Conservation (phyloP, 371 early-diverging fungal genomes). For the Rhizopus delemar region DNA sequence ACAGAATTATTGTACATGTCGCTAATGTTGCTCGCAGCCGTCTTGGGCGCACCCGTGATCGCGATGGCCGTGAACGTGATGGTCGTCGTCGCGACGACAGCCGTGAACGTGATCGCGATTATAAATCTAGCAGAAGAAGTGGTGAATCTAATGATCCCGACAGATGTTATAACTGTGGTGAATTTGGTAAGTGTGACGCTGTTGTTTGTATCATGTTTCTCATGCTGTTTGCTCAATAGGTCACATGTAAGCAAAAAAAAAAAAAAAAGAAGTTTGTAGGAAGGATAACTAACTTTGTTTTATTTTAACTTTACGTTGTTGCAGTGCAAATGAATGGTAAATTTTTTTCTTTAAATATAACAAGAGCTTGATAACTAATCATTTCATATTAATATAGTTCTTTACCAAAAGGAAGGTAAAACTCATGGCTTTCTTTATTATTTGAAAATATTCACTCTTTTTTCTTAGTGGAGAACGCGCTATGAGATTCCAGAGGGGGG, state of each 20-base stretch:
- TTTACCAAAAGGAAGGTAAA: slow-evolving; percentile 44
- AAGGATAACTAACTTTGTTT: background rate
- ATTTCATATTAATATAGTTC: slow-evolving; percentile 24
- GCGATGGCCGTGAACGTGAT: slow-evolving; percentile 8
- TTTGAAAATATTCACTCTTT: background rate
- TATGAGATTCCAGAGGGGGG: slow-evolving; percentile 42
- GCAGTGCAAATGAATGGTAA: slow-evolving; percentile 47
- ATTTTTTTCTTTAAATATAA: slow-evolving; percentile 1
- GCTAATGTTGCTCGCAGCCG: slow-evolving; percentile 36
- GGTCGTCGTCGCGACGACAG: slow-evolving; percentile 12
- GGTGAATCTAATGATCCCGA: slow-evolving; percentile 20
- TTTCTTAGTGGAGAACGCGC: slow-evolving; percentile 44
- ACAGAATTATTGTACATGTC: slow-evolving; percentile 37
- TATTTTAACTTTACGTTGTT: background rate
- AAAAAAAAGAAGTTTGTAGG: background rate
- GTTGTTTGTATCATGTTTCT: background rate
- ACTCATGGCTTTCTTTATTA: background rate
- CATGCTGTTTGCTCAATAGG: slow-evolving; percentile 22
- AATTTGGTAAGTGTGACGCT: slow-evolving; percentile 28
- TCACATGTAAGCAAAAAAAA: slow-evolving; percentile 36
- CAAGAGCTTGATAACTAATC: background rate
- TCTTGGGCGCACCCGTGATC: slow-evolving; percentile 9
- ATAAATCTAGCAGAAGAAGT: slow-evolving; percentile 10
- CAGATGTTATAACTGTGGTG: slow-evolving; percentile 49
- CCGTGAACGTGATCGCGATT: slow-evolving; percentile 14